Conservation (phyloP, 805 yeast species). For the Zygoascus flipseniorum region DNA sequence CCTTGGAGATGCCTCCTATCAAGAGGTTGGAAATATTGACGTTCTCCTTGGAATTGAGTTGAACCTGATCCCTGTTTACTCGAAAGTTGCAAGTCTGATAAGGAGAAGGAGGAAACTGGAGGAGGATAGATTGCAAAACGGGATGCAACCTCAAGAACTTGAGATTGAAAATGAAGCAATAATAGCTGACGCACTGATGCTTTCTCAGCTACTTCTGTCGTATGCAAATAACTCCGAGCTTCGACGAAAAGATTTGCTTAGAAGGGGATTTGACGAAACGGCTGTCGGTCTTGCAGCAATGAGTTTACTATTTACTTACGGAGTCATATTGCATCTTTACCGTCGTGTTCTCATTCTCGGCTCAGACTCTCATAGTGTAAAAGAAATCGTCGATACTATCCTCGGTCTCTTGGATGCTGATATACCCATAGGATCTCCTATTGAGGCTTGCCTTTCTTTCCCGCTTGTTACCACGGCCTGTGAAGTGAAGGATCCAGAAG, state of each 20-base stretch:
- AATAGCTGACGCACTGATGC: slow-evolving; percentile 34
- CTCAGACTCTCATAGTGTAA: slow-evolving; percentile 38
- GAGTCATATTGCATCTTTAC: slow-evolving; percentile 49
- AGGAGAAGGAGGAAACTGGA: slow-evolving; percentile 22
- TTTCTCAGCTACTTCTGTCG: slow-evolving; percentile 27
- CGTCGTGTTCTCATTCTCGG: slow-evolving; percentile 47
- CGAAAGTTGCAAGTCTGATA: slow-evolving; percentile 39
- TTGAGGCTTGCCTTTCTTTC: slow-evolving; percentile 48
- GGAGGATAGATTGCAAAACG: background rate
- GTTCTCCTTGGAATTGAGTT: slow-evolving; percentile 50
- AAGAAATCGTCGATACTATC: slow-evolving; percentile 37
- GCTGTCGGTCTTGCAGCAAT: slow-evolving; percentile 34
- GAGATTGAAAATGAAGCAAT: slow-evolving; percentile 10
- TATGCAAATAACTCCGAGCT: slow-evolving; percentile 18
- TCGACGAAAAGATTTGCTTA: slow-evolving; percentile 5
- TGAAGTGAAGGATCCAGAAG: slow-evolving; percentile 37
- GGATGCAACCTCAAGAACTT: slow-evolving; percentile 3
- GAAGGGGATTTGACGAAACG: slow-evolving; percentile 3
- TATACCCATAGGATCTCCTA: slow-evolving; percentile 40
- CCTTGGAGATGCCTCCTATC: slow-evolving; percentile 17
- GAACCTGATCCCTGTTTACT: slow-evolving; percentile 47
- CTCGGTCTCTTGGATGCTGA: slow-evolving; percentile 30
- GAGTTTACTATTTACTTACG: slow-evolving; percentile 42
- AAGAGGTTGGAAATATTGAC: slow-evolving; percentile 8
- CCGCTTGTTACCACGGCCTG: slow-evolving; percentile 53